Evolutionary conservation across 495 filamentous ascomycete species (phyloP).

Genomic region (Patellaria atrata): DNA sequence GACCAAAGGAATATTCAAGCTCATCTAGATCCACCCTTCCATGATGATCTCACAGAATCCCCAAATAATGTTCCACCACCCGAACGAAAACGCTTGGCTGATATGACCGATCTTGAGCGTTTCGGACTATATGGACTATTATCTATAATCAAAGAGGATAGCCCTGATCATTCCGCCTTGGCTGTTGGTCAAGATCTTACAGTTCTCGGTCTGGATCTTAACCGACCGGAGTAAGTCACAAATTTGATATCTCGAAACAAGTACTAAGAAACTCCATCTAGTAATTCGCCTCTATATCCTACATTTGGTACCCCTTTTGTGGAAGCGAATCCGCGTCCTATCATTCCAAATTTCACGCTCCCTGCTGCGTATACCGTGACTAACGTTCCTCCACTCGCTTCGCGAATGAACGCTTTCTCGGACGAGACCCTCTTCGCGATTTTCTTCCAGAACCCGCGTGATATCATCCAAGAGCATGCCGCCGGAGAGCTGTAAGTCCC

Average conservation of each 20-base stretch:
- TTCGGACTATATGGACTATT: slow-evolving; percentile 71
- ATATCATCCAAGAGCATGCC: slow-evolving; percentile 72
- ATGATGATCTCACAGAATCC: slow-evolving; percentile 33
- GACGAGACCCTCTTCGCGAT: slow-evolving; percentile 90
- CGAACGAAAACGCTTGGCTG: slow-evolving; percentile 46
- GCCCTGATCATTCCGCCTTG: slow-evolving; percentile 58
- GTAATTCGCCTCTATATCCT: slow-evolving; percentile 44
- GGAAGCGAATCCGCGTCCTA: slow-evolving; percentile 42
- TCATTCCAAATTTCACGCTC: slow-evolving; percentile 54
- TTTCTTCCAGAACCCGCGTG: slow-evolving; percentile 79
- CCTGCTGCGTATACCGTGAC: slow-evolving; percentile 78
- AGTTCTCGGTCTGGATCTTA: slow-evolving; percentile 63
- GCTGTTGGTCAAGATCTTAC: slow-evolving; percentile 68
- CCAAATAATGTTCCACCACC: slow-evolving; percentile 28
- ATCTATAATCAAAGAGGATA: slow-evolving; percentile 63
- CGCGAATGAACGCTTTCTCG: slow-evolving; percentile 67
- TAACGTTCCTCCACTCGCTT: slow-evolving; percentile 68
- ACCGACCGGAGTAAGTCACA: slow-evolving; percentile 54
- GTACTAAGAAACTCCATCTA: slow-evolving; percentile 17
- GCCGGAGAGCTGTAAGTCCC: slow-evolving; percentile 58
- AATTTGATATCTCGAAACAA: slow-evolving; percentile 25
- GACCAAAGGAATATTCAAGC: slow-evolving; percentile 10
- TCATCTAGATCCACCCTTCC: slow-evolving; percentile 23
- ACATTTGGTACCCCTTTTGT: slow-evolving; percentile 59
- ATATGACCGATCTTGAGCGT: slow-evolving; percentile 67